These are phyloP conservation scores for Diaporthe australafricana DNA, from an alignment of 2,329 filamentous ascomycete genomes.

Conservation along the genomic window DNA sequence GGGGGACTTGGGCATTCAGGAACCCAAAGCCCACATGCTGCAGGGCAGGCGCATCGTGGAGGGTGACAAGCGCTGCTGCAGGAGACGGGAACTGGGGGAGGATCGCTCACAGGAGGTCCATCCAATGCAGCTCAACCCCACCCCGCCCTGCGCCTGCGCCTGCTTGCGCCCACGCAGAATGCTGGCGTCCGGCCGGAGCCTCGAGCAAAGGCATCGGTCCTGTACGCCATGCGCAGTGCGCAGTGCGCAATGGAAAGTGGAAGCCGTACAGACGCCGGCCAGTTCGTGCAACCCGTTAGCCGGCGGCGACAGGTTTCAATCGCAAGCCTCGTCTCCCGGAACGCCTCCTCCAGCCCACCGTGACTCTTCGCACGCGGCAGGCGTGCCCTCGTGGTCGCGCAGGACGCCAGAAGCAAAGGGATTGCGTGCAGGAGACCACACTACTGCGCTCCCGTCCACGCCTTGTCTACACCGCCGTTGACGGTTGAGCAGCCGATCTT, in stretches of 20 bases:
- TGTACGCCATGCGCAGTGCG: background rate
- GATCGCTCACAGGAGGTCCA: constrained; percentile 21
- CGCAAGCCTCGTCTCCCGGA: constrained; percentile 9
- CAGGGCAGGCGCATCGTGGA: constrained; percentile 32
- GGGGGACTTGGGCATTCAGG: constrained; percentile 29
- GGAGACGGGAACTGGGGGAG: constrained; percentile 31
- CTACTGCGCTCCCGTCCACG: constrained; percentile 4
- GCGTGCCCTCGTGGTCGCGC: constrained; percentile 5
- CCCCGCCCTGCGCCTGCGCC: constrained; percentile 7
- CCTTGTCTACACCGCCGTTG: constrained; percentile 36
- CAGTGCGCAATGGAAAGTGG: background rate
- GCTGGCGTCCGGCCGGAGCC: constrained; percentile 10
- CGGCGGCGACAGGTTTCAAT: constrained; percentile 5
- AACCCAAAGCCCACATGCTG: constrained; percentile 35
- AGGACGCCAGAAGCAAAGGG: constrained; percentile 23
- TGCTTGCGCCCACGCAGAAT: background rate
- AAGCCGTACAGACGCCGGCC: background rate
- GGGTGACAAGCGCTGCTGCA: constrained; percentile 37
- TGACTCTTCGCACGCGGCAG: constrained; percentile 8
- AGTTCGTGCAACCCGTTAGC: constrained; percentile 9
- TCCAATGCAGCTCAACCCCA: constrained; percentile 23
- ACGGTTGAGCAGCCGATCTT: constrained; percentile 34
- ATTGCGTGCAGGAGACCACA: constrained; percentile 13
- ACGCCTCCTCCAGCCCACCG: constrained; percentile 22
- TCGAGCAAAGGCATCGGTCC: constrained; percentile 8